These are phyloP conservation scores for Trichoderma sp. DNA, from an alignment of 2,329 filamentous ascomycete species.

Conservation along the genomic window DNA sequence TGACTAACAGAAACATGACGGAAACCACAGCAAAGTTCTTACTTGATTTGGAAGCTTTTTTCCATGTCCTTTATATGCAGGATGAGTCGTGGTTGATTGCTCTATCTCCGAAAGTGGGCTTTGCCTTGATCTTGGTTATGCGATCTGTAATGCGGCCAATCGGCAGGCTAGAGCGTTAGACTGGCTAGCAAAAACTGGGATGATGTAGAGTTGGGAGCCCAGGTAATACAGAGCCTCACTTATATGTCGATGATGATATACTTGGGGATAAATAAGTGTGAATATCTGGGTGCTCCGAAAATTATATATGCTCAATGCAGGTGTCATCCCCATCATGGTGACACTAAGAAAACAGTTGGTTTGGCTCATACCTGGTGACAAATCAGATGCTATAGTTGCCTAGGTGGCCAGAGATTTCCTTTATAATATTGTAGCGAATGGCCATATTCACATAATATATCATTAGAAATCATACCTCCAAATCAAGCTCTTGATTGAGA, in stretches of 20 bases:
- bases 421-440: accelerated
- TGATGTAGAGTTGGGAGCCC: neutral
- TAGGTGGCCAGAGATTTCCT: neutral
- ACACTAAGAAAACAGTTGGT: too few relatives aligned
- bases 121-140: neutral
- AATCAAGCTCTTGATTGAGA: too few relatives aligned
- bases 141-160: neutral
- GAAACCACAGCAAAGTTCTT: neutral
- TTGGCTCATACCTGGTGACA: neutral
- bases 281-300: too few relatives aligned
- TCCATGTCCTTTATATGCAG: neutral
- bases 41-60: neutral
- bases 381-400: neutral
- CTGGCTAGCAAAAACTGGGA: neutral
- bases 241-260: too few relatives aligned
- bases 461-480: neutral
- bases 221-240: too few relatives aligned
- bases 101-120: neutral
- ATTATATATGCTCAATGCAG: too few relatives aligned
- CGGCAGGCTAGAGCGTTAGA: neutral
- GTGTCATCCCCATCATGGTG: too few relatives aligned
- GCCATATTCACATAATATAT: accelerated
- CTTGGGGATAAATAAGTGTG: too few relatives aligned
- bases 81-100: neutral
- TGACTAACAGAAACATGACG: constrained; percentile 12